Base-by-base conservation (phyloP, 495 filamentous ascomycete genomes). In the Penicillium daleae region DNA sequence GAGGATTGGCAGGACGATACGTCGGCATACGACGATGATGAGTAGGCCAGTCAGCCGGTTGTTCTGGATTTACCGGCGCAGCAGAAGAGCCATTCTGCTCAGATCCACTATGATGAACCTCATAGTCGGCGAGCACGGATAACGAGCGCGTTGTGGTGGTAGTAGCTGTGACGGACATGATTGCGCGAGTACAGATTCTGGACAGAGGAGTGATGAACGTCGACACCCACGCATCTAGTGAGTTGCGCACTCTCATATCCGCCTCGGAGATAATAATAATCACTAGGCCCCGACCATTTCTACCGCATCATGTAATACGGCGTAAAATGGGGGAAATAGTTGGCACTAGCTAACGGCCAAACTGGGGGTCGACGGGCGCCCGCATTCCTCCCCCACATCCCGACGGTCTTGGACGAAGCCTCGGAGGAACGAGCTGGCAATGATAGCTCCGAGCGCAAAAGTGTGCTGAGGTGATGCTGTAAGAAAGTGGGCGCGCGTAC, bases 11-110 rank as follows among this genome's bases (percentile, higher is more conserved):
- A 10, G 83, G 81, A 10, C 83, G 73, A 59, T 83, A 81, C 0
- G 75, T 61, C 19, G 83, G 85, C 15, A 86, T 73, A 21, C 80
- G 78, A 32, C 80, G 79, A 61, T 83, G 74, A 56, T 82, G 60
- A 2, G 70, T 68, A 1, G 79, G 76, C 84, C 81, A 85, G 53
- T 74, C 60, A 13, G 60, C 29, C 24, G 72, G 66, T 37, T 69
- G 58, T 56, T 64, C 48, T 57, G 66, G 8, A 19, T 51, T 42
- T 22, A 56, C 22, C 21, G 59, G 27, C n/a, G 7, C n/a, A 27
- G 35, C 22, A 42, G 61, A 6, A 32, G 42, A 13, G 17, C 44
- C n/a, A 56, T 57, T 33, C 24, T 59, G 44, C 53, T 68, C 65
- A 13, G 58, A 50, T 10, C 69, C 60, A 55, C 73, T 74, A 66